Conservation (phyloP, 2,329 filamentous ascomycete genomes). For the Fusarium pseudocircinatum region DNA sequence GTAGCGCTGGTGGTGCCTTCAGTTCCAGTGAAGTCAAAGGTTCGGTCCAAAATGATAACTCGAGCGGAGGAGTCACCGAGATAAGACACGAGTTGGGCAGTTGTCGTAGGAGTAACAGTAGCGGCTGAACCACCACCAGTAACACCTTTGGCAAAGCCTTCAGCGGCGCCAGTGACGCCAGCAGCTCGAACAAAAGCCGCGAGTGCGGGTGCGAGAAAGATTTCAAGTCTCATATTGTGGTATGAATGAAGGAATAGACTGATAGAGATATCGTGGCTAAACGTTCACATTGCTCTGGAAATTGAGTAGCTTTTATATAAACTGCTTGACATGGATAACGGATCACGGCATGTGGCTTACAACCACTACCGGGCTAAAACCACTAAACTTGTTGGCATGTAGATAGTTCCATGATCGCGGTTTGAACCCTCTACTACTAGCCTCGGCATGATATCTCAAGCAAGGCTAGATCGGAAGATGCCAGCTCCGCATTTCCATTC, state of each 20-base stretch:
- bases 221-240: not conserved
- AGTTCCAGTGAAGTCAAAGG: slow-evolving; percentile 64
- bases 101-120: slow-evolving; percentile 63
- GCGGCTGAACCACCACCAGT: slow-evolving; percentile 70
- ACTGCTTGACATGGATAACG: not conserved
- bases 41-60: slow-evolving; percentile 67
- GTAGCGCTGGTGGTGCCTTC: slow-evolving; percentile 62
- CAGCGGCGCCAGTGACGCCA: slow-evolving; percentile 26
- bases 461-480: not conserved
- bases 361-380: not conserved
- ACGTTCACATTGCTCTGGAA: not conserved
- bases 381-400: not conserved
- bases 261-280: not conserved
- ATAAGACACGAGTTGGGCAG: slow-evolving; percentile 66
- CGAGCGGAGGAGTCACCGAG: slow-evolving; percentile 63
- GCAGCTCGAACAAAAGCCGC: not conserved
- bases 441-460: not conserved
- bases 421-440: not conserved
- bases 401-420: not conserved
- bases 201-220: not conserved
- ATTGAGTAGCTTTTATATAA: not conserved
- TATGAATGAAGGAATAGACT: not conserved
- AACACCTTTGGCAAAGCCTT: slow-evolving; percentile 60
- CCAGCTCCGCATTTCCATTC: not conserved
- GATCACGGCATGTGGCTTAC: not conserved